These are phyloP conservation scores for Hericium rajendrae DNA, from an alignment of 768 basidiomycete genomes.

Conservation along the genomic window DNA sequence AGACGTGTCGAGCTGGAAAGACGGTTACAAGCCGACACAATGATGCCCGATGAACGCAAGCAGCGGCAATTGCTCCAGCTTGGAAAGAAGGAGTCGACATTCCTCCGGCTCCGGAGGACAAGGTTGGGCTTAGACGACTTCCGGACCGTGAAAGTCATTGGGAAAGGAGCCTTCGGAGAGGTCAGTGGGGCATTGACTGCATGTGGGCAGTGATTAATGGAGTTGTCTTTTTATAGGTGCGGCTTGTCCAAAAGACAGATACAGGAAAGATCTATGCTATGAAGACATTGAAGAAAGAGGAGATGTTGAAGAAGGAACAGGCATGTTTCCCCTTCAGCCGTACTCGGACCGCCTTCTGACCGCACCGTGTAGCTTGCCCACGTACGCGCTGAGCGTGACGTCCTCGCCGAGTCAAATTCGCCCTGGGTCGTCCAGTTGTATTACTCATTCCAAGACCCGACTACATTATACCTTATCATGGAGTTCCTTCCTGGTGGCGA, in stretches of 20 bases:
- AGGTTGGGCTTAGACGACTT: conserved; percentile 89
- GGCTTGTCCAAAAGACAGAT: conserved; percentile 92
- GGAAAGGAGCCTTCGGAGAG: conserved; percentile 98
- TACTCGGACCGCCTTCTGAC: conserved; percentile 1
- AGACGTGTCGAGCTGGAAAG: conserved; percentile 87
- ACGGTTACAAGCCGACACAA: conserved; percentile 56
- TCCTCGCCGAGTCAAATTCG: conserved; percentile 91
- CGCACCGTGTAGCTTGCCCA: conserved; percentile 70
- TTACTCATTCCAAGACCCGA: conserved; percentile 95
- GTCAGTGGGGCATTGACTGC: conserved; percentile 30
- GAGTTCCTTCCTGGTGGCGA: conserved; percentile 98
- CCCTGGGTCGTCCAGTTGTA: conserved; percentile 94
- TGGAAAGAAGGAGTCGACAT: conserved; percentile 83
- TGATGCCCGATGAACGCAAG: conserved; percentile 78
- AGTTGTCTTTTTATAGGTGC: conserved; percentile 39
- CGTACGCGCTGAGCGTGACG: conserved; percentile 94
- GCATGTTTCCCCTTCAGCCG: conserved; percentile 30
- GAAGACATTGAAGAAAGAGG: conserved; percentile 95
- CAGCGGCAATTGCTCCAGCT: conserved; percentile 72
- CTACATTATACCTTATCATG: conserved; percentile 95
- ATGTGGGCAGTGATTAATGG: too few relatives aligned
- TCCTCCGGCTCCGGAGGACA: conserved; percentile 79
- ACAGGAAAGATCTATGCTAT: conserved; percentile 99
- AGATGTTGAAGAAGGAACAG: conserved; percentile 99
- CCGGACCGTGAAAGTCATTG: conserved; percentile 95